Conservation (phyloP, 352 stramenopile genomes). For the Pythium plurisporium region DNA sequence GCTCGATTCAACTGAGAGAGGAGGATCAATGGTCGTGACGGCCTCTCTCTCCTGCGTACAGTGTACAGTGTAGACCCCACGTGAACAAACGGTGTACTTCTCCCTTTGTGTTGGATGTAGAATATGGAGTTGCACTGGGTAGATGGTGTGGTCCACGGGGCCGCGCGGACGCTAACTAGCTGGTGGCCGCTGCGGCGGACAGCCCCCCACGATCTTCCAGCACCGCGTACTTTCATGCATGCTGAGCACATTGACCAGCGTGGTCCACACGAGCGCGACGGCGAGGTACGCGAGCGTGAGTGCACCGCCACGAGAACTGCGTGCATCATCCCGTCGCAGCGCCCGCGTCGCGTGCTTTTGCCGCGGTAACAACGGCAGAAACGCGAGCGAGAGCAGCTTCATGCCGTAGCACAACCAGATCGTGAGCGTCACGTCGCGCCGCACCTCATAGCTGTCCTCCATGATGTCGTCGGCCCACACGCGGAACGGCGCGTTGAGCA, state of each 20-base stretch:
- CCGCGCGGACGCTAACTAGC: too few species aligned
- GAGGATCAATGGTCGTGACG: too few species aligned
- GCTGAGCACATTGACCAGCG: slow-evolving; percentile 28
- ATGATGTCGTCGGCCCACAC: slow-evolving; percentile 22
- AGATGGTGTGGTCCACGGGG: too few species aligned
- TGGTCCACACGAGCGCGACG: slow-evolving; percentile 11
- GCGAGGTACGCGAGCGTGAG: slow-evolving; percentile 8
- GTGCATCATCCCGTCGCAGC: slow-evolving; percentile 9
- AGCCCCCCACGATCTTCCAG: slow-evolving; percentile 55
- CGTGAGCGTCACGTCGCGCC: slow-evolving; percentile 19
- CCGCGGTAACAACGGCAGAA: slow-evolving; percentile 17
- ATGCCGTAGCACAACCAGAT: slow-evolving; percentile 22
- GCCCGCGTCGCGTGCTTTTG: slow-evolving; percentile 23
- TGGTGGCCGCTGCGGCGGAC: background rate
- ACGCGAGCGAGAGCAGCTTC: slow-evolving; percentile 12
- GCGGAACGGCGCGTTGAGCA: slow-evolving; percentile 16
- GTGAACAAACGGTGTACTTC: too few species aligned
- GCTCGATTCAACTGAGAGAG: too few species aligned
- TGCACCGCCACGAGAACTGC: background rate
- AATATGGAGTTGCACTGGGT: too few species aligned
- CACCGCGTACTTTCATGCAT: slow-evolving; percentile 59
- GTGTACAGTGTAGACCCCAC: too few species aligned
- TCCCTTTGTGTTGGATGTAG: too few species aligned
- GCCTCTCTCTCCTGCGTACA: too few species aligned
- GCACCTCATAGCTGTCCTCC: slow-evolving; percentile 20